Base-by-base conservation (phyloP, 139 green algal species). In the Tetratostichococcus sp. region DNA sequence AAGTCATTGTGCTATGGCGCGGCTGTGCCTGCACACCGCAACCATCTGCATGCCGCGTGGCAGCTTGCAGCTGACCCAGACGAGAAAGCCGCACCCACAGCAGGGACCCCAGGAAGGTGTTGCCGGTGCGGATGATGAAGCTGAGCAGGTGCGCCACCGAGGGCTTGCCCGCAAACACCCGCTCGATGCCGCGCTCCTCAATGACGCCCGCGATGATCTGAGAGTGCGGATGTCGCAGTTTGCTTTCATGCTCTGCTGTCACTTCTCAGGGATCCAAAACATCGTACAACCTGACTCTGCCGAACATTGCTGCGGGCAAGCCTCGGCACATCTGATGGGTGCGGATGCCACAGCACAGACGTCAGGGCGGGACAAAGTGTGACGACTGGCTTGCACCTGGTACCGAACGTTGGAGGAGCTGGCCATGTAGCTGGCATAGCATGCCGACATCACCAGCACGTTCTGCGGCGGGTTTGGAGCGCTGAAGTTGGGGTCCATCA, bases 361-460 rank as follows among this genome's bases (percentile, higher is more conserved):
- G 39, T 22, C 39, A 50, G 8, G 39, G 8, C 14, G 39, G 8
- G 14, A 50, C 39, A 50, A 50, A 50, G 39, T 50, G 39, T 50
- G 8, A 6, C 11, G 39, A 6, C 11, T 6, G 39, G 8, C 6
- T 6, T 11, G 71, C 89, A 50, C 39, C 39, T 50, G 39, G 39
- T 50, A 95, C 16, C 93, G 86, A 66, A 98, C 75, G 89, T 98
- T 98, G 79, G 80, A 90, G 30, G 86, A 95, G 22, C 89, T 82
- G 35, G 89, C 88, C 94, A 98, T 98, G 89, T 98, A 98, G 1
- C 84, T 77, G 30, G 90, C 94, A 78, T 98, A 98, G 0, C 89
- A 88, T 0, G 85, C 72, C 30, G 77, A 89, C 43, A 91, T 97
- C 17, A 76, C 65, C 19, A 95, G 39, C 71, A 97, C 86, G 78